Conservation (phyloP, 257 asterid species). For the Solanum gracilifrons region DNA sequence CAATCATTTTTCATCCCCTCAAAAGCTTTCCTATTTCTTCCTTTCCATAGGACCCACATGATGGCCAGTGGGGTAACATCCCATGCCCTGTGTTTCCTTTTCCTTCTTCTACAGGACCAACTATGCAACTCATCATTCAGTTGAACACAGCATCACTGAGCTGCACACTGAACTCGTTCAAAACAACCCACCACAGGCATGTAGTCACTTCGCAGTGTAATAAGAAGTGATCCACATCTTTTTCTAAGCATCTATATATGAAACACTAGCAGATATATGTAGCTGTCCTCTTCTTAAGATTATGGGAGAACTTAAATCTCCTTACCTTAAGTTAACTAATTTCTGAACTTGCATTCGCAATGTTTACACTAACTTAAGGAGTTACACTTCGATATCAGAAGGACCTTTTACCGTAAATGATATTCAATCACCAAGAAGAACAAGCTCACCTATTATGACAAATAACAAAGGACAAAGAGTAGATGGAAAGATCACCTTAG, state of each 20-base stretch:
- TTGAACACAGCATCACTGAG: not conserved
- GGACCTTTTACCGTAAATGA: not conserved
- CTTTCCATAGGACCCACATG: not conserved
- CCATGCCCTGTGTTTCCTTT: not conserved
- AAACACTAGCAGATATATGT: not conserved
- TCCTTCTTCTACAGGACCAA: not conserved
- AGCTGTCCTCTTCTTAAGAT: not conserved
- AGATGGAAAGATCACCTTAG: conserved; percentile 44
- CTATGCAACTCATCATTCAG: not conserved
- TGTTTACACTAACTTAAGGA: not conserved
- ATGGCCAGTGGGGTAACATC: not conserved
- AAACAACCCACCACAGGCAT: not conserved
- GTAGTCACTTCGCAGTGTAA: not conserved
- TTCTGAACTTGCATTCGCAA: not conserved
- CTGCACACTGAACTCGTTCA: not conserved
- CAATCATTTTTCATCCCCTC: not conserved
- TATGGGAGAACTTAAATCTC: not conserved
- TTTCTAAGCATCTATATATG: not conserved
- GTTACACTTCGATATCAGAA: not conserved
- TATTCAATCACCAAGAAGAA: not conserved
- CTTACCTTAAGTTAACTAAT: not conserved
- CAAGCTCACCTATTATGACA: not conserved
- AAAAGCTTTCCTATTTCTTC: not conserved
- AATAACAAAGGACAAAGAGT: conserved; percentile 1
- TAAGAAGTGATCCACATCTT: not conserved